Evolutionary conservation across 2,329 filamentous ascomycete species (phyloP).

Genomic region (Colletotrichum chrysophilum): DNA sequence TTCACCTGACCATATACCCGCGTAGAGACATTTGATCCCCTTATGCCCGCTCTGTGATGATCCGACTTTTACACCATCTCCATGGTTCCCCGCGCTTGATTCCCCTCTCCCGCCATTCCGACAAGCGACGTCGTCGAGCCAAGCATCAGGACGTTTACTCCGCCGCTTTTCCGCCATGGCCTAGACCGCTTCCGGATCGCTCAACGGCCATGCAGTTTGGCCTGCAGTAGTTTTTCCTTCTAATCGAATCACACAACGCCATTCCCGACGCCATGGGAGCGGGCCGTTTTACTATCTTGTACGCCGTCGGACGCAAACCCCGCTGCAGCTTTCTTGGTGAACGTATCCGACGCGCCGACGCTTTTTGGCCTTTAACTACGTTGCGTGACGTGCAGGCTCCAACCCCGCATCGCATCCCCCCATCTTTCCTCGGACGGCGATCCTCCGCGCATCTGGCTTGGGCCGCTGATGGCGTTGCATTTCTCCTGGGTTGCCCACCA

Average conservation of each 20-base stretch:
- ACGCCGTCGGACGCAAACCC: neutral
- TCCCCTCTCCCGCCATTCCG: neutral
- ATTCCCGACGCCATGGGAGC: conserved; percentile 14
- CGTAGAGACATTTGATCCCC: neutral
- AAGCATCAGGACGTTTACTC: neutral
- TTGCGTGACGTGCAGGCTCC: neutral
- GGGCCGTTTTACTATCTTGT: neutral
- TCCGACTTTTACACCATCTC: neutral
- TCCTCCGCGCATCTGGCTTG: neutral
- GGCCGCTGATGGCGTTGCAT: neutral
- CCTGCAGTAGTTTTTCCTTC: neutral
- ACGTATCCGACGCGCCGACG: too few species aligned
- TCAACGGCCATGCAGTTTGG: neutral
- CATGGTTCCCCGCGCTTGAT: neutral
- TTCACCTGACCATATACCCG: neutral
- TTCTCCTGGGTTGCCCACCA: neutral
- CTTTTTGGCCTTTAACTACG: neutral
- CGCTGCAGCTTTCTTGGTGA: too few species aligned
- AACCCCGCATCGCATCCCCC: neutral
- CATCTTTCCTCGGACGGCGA: conserved; percentile 12
- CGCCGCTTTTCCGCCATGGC: neutral
- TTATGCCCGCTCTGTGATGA: neutral
- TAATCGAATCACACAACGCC: neutral
- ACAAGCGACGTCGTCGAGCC: conserved; percentile 1
- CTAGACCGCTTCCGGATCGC: neutral